Base-by-base conservation (phyloP, 768 basidiomycete species). In the Lepiota brunneoincarnata region DNA sequence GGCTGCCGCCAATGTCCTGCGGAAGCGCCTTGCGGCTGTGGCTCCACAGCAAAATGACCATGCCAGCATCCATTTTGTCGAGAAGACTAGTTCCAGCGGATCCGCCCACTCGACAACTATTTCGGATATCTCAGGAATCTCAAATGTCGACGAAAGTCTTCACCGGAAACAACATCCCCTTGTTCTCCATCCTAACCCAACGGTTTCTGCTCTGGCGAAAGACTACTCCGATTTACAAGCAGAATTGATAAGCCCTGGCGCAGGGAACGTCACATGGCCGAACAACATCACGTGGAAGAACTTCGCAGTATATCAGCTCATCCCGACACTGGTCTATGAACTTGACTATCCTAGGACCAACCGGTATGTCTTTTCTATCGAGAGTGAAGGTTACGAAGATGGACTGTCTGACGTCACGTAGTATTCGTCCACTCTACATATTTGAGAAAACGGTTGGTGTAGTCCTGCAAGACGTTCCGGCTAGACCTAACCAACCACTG, bases 261-360 rank as follows among this genome's bases (percentile, higher is more conserved):
- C 84, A 6, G 67, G 75, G 44, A 72, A 74, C 48, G 77, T 94
- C 36, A 78, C 76, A 15, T 99, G 91, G 83, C 95, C 95, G 0
- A 76, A 85, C 43, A 98, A 94, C 66, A 79, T 98, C 57, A 87
- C 86, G 0, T 79, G 83, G 64, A 81, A 77, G 63, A 88, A 93
- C 68, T 98, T 94, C 65, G 81, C 81, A 24, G 80, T 87, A 36
- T 99, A 95, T 70, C 83, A 91, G 71, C 72, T 95, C 36, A 85
- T 91, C 42, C 97, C 97, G 12, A 93, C 93, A 0, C 77, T 99
- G 39, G 94, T 98, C 6, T 99, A 99, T 64, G 94, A 98, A 67
- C 75, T 98, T 31, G 95, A 98, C 69, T 99, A 95, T 68, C 96
- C 96, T 9, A 75, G 96, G 47, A 98, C 96, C 9, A 84, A 90